Evolutionary conservation across 805 yeast species (phyloP).

Genomic region (Saccharomycopsis vini): DNA sequence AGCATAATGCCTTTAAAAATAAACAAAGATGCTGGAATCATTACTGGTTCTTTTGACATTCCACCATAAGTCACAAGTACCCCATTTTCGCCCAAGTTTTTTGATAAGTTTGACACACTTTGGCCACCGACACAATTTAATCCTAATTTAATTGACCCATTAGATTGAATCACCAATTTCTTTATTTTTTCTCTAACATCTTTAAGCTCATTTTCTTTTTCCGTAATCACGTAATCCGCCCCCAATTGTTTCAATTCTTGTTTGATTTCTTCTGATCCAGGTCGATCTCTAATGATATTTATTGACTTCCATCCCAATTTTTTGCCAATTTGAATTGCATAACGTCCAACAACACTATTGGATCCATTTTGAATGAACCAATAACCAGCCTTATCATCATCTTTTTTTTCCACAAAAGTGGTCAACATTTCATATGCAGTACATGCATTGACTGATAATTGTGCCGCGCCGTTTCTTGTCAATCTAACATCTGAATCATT

Average conservation of each 20-base stretch:
- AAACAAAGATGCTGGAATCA: constrained; percentile 78
- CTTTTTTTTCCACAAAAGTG: constrained; percentile 32
- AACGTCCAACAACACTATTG: constrained; percentile 87
- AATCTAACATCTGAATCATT: constrained; percentile 33
- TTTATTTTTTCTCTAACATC: constrained; percentile 51
- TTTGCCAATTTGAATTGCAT: constrained; percentile 81
- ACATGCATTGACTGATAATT: constrained; percentile 83
- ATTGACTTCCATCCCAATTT: constrained; percentile 74
- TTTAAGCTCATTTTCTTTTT: constrained; percentile 65
- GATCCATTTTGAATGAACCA: constrained; percentile 98
- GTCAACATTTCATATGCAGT: constrained; percentile 87
- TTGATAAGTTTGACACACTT: constrained; percentile 69
- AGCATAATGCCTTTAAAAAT: constrained; percentile 83
- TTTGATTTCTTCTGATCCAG: constrained; percentile 46
- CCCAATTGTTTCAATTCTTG: constrained; percentile 55
- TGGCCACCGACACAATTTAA: constrained; percentile 92
- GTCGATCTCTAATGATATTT: constrained; percentile 81
- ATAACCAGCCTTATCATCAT: constrained; percentile 40
- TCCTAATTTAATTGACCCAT: constrained; percentile 56
- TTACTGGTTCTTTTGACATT: constrained; percentile 92
- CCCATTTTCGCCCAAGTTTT: constrained; percentile 72
- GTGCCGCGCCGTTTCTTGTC: constrained; percentile 67
- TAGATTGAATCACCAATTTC: constrained; percentile 3
- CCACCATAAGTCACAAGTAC: constrained; percentile 90
- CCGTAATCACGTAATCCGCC: constrained; percentile 88